These are phyloP conservation scores for Magnolia kwangsiensis DNA, from an alignment of 164 flowering plant species.

Conservation along the genomic window DNA sequence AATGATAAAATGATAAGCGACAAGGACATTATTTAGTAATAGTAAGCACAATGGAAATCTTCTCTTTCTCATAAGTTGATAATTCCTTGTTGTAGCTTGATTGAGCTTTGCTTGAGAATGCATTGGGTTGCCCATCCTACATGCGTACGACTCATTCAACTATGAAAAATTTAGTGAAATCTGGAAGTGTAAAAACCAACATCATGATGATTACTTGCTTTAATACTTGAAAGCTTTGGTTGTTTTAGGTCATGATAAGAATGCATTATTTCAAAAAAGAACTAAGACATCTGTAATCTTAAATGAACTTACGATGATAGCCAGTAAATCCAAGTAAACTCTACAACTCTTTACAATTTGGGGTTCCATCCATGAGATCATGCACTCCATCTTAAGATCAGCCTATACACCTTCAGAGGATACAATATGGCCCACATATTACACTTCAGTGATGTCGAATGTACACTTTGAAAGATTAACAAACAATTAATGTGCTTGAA, in stretches of 20 bases:
- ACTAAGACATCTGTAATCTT: background rate
- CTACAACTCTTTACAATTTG: background rate
- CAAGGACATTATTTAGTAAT: too few relatives aligned
- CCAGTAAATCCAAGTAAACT: background rate
- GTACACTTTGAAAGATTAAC: background rate
- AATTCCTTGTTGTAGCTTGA: too few relatives aligned
- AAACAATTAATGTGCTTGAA: background rate
- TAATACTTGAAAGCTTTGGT: background rate
- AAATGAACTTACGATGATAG: background rate
- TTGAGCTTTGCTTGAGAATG: too few relatives aligned
- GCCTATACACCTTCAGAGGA: background rate
- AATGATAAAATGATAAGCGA: too few relatives aligned
- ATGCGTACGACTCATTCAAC: background rate
- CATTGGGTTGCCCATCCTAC: too few relatives aligned
- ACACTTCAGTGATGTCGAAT: background rate
- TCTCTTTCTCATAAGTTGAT: too few relatives aligned
- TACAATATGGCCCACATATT: background rate
- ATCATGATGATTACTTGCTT: background rate
- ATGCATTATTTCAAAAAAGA: background rate
- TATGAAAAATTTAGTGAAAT: constrained; percentile 1
- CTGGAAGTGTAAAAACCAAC: background rate
- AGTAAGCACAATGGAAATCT: too few relatives aligned
- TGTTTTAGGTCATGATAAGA: background rate
- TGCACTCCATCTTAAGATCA: background rate
- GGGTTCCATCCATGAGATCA: background rate